Conservation (phyloP, 129 eudicot genomes). For the Arctium lappa region DNA sequence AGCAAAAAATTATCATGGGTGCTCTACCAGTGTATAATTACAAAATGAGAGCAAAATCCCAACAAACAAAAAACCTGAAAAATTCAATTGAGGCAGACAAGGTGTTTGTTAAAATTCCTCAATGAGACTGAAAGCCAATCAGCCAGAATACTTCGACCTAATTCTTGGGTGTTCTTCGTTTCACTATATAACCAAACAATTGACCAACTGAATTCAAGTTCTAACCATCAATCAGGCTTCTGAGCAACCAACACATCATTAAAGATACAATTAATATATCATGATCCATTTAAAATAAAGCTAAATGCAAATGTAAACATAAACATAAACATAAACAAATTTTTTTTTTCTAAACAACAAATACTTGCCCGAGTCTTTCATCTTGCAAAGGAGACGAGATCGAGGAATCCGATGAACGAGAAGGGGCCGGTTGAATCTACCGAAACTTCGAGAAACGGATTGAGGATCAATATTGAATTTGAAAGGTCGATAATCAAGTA, state of each 20-base stretch:
- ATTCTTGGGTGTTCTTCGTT: background rate
- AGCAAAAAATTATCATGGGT: background rate
- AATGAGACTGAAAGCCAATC: background rate
- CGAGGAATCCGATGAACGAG: constrained; percentile 24
- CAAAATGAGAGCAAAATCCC: background rate
- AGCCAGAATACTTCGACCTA: background rate
- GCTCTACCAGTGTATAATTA: background rate
- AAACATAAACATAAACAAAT: background rate
- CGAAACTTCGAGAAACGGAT: constrained; percentile 10
- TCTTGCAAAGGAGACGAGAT: constrained; percentile 39
- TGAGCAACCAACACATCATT: background rate
- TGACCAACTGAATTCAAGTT: constrained; percentile 1
- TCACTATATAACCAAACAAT: background rate
- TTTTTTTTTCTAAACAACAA: background rate
- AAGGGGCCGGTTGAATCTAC: constrained; percentile 26
- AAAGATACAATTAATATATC: background rate
- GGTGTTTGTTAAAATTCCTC: constrained; percentile 35
- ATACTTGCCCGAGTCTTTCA: constrained; percentile 45
- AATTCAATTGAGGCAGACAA: background rate
- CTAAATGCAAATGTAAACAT: background rate
- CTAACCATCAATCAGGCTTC: background rate
- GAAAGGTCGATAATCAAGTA: constrained; percentile 18
- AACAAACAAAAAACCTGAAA: background rate
- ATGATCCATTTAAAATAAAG: background rate
- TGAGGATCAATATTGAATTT: constrained; percentile 13